phyloP scores from a whole-genome alignment of 345 rosid genomes.

The Moricandia moricandioides region DNA sequence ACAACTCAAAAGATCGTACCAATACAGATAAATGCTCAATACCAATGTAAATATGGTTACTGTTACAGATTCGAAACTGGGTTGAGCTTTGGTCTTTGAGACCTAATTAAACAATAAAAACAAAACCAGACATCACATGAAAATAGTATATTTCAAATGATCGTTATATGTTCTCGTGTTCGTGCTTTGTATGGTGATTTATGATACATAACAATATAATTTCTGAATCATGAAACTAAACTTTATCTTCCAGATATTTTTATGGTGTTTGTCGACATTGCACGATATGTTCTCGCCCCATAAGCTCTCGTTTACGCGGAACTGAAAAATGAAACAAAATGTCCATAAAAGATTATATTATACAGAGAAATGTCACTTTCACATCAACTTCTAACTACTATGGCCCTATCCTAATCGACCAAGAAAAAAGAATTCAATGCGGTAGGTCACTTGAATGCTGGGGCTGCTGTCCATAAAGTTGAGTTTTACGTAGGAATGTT shows the following conservation, averaged over 20 bases:
- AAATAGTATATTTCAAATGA: neutral
- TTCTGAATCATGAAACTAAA: neutral
- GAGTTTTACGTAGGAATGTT: conserved; percentile 14
- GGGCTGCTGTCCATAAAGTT: conserved; percentile 12
- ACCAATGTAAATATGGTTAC: neutral
- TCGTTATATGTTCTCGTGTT: neutral
- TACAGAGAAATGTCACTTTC: conserved; percentile 23
- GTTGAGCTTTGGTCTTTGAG: neutral
- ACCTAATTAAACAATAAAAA: neutral
- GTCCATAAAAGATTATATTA: neutral
- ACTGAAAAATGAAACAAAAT: neutral
- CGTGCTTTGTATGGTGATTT: neutral
- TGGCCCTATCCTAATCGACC: neutral
- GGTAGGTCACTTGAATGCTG: conserved; percentile 21
- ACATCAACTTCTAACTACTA: conserved; percentile 6
- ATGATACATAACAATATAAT: neutral
- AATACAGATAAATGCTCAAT: neutral
- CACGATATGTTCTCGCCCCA: conserved; percentile 16
- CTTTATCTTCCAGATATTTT: neutral
- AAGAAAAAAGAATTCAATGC: conserved; percentile 27
- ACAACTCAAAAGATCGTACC: neutral
- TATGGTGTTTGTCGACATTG: conserved; percentile 14
- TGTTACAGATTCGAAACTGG: neutral
- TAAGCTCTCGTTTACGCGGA: neutral
- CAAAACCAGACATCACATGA: neutral